Evolutionary conservation across 2,329 filamentous ascomycete species (phyloP).

Genomic region (Alternaria gansuensis): DNA sequence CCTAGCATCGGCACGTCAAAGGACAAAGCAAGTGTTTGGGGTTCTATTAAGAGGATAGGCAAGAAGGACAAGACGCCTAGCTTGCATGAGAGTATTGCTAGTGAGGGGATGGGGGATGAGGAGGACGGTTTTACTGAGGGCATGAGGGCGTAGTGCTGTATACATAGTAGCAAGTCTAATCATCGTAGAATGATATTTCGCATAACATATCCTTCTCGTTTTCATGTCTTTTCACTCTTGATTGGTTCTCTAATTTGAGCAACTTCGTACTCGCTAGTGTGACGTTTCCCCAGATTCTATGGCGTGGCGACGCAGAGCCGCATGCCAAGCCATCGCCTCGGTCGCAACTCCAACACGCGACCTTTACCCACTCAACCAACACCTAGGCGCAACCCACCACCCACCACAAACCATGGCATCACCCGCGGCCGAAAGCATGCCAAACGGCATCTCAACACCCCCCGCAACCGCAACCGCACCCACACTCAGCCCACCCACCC

Average conservation of each 20-base stretch:
- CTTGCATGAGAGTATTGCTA: slow-evolving; percentile 58
- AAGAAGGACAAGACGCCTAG: slow-evolving; percentile 58
- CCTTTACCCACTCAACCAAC: slow-evolving; percentile 2
- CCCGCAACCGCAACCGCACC: slow-evolving; percentile 45
- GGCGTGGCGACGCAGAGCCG: slow-evolving; percentile 10
- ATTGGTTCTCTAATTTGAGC: not conserved
- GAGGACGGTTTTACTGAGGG: slow-evolving; percentile 7
- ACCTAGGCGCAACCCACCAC: slow-evolving; percentile 9
- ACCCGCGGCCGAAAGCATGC: slow-evolving; percentile 45
- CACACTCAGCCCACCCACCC: slow-evolving; percentile 47
- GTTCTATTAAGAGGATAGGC: slow-evolving; percentile 56
- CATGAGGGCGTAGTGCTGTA: not conserved
- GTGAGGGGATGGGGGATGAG: slow-evolving; percentile 52
- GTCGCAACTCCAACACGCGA: slow-evolving; percentile 13
- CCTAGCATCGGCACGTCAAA: slow-evolving; percentile 51
- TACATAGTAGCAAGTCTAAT: not conserved
- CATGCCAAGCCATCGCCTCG: slow-evolving; percentile 21
- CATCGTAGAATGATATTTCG: not conserved
- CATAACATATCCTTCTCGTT: not conserved
- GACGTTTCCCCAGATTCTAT: slow-evolving; percentile 17
- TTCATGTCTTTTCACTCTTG: not conserved
- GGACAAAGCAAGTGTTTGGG: slow-evolving; percentile 54
- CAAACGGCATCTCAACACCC: slow-evolving; percentile 53
- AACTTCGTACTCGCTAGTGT: not conserved
- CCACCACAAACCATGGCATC: slow-evolving; percentile 48